Evolutionary conservation across 306 rosid species (phyloP).

Genomic region (Corylus avellana): DNA sequence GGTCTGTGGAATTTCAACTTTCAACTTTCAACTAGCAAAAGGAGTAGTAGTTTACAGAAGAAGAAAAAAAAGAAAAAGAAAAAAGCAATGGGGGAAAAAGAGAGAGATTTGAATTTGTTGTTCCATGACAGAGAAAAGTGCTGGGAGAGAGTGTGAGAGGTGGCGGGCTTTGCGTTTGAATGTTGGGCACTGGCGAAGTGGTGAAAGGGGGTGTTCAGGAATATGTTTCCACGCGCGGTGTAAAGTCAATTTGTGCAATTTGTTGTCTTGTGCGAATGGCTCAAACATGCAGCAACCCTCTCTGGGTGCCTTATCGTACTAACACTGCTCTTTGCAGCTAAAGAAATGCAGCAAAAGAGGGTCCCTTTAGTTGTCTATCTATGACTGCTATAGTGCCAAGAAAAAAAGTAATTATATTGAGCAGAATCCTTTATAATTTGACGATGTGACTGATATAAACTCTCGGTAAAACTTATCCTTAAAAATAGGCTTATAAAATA

Average conservation of each 20-base stretch:
- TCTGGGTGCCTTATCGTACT: constrained; percentile 33
- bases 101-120: constrained; percentile 56
- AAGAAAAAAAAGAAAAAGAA: neutral
- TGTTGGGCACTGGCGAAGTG: constrained; percentile 21
- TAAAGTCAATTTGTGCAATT: constrained; percentile 42
- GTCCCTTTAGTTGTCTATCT: too few species aligned
- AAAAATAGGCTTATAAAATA: too few species aligned
- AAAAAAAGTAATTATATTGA: too few species aligned
- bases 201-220: constrained; percentile 30
- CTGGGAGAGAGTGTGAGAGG: neutral
- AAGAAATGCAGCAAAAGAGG: neutral
- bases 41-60: constrained; percentile 15
- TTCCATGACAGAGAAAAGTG: neutral
- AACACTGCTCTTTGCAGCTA: constrained; percentile 3
- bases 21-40: constrained; percentile 44
- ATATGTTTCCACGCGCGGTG: constrained; percentile 54
- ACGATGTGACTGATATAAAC: too few species aligned
- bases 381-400: too few species aligned
- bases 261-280: constrained; percentile 26
- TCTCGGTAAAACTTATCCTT: too few species aligned
- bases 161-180: constrained; percentile 96
- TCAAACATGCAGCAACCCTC: constrained; percentile 37
- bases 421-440: too few species aligned
- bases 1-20: constrained; percentile 35
- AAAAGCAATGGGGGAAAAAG: constrained; percentile 30